Percentiles rank a stretch among this genome's conserved stretches.
Conservation (phyloP, 179 eudicot species). For the Beta corolliflora region DNA sequence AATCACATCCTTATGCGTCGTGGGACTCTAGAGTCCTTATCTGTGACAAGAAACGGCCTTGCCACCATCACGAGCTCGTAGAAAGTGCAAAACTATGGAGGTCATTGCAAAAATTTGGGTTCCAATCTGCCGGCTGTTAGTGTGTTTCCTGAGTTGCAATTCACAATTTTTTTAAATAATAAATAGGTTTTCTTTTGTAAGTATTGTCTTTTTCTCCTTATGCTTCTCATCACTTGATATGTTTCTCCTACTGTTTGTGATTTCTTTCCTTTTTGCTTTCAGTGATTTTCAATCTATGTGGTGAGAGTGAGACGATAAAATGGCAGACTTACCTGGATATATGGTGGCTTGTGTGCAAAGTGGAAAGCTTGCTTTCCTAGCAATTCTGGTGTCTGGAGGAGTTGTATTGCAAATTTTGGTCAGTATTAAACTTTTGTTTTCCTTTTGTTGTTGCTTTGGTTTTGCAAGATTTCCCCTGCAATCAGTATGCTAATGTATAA, state of each 20-base stretch:
- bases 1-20: background rate
- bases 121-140: background rate
- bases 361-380: constrained; percentile 81
- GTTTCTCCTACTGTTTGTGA: background rate
- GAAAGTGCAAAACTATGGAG: background rate
- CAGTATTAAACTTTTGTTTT: constrained; percentile 12
- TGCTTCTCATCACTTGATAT: background rate
- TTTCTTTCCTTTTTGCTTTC: constrained; percentile 6
- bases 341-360: constrained; percentile 68
- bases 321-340: constrained; percentile 75
- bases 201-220: background rate
- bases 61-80: background rate
- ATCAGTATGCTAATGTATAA: background rate
- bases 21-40: background rate
- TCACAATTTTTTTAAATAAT: background rate
- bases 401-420: constrained; percentile 90
- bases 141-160: background rate
- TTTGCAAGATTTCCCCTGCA: background rate
- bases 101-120: background rate
- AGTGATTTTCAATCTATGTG: constrained; percentile 33
- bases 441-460: background rate
- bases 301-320: constrained; percentile 43
- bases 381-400: constrained; percentile 79
- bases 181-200: background rate
- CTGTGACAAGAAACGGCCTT: background rate